A percentile compares a stretch with the other conserved stretches of the same genome.
Evolutionary conservation across 306 rosid species (phyloP).

Genomic region (Rubus idaeus): DNA sequence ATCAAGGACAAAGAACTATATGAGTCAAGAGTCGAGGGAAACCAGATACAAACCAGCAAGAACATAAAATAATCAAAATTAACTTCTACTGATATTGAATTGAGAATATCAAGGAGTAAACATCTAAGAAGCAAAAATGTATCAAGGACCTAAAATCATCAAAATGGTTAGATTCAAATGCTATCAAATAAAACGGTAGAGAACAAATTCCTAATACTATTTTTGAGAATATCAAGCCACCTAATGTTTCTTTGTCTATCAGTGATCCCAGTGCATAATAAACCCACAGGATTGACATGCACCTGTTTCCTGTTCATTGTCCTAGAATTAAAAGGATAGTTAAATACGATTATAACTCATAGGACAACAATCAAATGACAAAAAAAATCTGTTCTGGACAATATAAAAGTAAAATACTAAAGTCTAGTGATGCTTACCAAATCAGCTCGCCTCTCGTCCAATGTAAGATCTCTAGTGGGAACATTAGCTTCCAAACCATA

Average conservation of each 20-base stretch:
- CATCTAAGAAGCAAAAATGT: background rate
- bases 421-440: constrained; percentile 48
- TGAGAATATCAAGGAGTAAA: background rate
- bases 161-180: background rate
- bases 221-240: background rate
- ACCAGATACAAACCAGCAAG: constrained; percentile 4
- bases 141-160: background rate
- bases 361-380: background rate
- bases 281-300: background rate
- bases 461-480: constrained; percentile 57
- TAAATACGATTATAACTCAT: background rate
- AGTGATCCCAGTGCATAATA: background rate
- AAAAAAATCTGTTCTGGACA: background rate
- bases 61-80: background rate
- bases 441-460: constrained; percentile 95
- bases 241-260: background rate
- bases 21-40: background rate
- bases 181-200: background rate
- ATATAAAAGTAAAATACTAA: constrained; percentile 7
- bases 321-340: background rate
- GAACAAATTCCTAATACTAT: background rate
- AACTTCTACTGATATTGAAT: background rate
- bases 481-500: constrained; percentile 79
- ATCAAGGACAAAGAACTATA: background rate
- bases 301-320: background rate